These are phyloP conservation scores for Miamiensis avidus DNA, from an alignment of 169 alveolate genomes.

Conservation along the genomic window DNA sequence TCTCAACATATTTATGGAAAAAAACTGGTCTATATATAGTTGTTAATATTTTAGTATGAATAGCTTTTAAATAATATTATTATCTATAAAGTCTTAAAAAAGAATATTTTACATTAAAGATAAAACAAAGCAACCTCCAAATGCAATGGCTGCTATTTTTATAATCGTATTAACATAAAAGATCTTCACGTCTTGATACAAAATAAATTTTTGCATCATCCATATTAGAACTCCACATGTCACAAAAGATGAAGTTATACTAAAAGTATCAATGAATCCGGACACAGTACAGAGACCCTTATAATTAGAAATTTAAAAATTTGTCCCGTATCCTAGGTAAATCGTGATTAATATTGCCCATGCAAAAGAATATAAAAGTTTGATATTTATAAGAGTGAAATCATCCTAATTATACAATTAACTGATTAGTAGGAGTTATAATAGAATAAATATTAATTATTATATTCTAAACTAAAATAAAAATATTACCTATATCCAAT, in stretches of 20 bases:
- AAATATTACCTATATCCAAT: neutral
- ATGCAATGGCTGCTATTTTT: neutral
- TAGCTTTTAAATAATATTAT: no score
- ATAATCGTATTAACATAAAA: no score
- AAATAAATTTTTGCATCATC: neutral
- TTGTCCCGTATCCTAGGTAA: neutral
- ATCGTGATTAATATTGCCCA: neutral
- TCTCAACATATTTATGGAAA: neutral
- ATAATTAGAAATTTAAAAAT: no score
- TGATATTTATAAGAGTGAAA: neutral
- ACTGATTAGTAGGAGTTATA: no score
- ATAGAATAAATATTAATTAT: no score
- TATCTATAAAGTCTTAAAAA: no score
- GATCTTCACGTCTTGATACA: neutral
- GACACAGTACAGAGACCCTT: neutral
- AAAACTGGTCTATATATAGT: neutral
- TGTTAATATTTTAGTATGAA: no score
- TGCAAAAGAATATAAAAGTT: neutral
- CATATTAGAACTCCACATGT: neutral
- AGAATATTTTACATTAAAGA: neutral
- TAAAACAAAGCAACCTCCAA: neutral
- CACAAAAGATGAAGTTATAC: neutral
- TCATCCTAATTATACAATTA: neutral
- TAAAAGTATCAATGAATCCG: neutral
- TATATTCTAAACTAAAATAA: neutral